These are phyloP conservation scores for Allium sativum DNA, from an alignment of 106 monocot species.

Conservation along the genomic window DNA sequence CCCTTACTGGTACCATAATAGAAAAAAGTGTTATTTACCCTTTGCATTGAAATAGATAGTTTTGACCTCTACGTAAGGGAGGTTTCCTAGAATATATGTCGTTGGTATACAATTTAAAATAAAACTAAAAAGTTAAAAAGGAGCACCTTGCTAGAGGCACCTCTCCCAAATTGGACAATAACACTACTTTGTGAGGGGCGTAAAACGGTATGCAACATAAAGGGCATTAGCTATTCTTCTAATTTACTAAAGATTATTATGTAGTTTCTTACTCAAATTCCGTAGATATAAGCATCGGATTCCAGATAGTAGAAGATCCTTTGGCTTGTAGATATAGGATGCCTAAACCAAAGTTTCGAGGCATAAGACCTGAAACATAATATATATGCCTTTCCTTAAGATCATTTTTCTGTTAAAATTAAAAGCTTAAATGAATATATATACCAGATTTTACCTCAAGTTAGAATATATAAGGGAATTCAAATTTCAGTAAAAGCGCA, in stretches of 20 bases:
- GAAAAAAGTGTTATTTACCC: no score
- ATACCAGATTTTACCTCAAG: no score
- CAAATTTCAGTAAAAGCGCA: no score
- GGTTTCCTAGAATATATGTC: no score
- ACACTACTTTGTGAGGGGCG: conserved; percentile 46
- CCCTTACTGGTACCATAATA: no score
- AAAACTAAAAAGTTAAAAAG: no score
- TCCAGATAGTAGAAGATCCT: conserved; percentile 70
- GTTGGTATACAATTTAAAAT: no score
- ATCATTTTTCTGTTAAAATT: conserved; percentile 52
- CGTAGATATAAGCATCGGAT: conserved; percentile 18
- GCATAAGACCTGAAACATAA: conserved; percentile 60
- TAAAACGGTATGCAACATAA: conserved; percentile 61
- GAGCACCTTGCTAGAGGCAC: conserved; percentile 63
- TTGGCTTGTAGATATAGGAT: conserved; percentile 70
- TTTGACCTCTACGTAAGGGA: no score
- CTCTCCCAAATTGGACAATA: conserved; percentile 59
- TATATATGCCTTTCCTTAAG: conserved; percentile 88
- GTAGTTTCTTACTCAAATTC: conserved; percentile 58
- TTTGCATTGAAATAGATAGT: no score
- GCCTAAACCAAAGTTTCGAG: conserved; percentile 27
- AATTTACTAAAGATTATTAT: neutral
- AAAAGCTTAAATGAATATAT: no score
- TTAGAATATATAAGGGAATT: no score
- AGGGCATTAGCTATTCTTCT: neutral